Evolutionary conservation across 345 rosid genomes (phyloP).

Genomic region (sweet orange (Citrus sinensis)): DVS_A1.0 CM039164.1:4787501-4788000

Average conservation of each 20-base stretch:
- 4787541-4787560: conserved; percentile 69
- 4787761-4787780: background rate
- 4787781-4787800: background rate
- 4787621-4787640: conserved; percentile 54
- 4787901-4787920: conserved; percentile 3
- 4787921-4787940: conserved; percentile 29
- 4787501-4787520: conserved; percentile 91
- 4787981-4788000: conserved; percentile 41
- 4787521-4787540: conserved; percentile 57
- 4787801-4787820: conserved; percentile 2
- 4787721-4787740: conserved; percentile 83
- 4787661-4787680: conserved; percentile 57
- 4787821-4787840: conserved; percentile 20
- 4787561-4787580: conserved; percentile 70
- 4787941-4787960: conserved; percentile 15
- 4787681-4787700: conserved; percentile 65
- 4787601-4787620: conserved; percentile 80
- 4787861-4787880: conserved; percentile 21
- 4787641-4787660: conserved; percentile 31
- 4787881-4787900: conserved; percentile 16
- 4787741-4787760: conserved; percentile 18
- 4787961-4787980: conserved; percentile 27
- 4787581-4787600: conserved; percentile 54
- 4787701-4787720: conserved; percentile 73
- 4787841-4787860: conserved; percentile 24